Evolutionary conservation across 2,329 filamentous ascomycete species (phyloP), one percentile per base, ranked within the genome.

Genomic region (Orbilia blumenaviensis): DNA sequence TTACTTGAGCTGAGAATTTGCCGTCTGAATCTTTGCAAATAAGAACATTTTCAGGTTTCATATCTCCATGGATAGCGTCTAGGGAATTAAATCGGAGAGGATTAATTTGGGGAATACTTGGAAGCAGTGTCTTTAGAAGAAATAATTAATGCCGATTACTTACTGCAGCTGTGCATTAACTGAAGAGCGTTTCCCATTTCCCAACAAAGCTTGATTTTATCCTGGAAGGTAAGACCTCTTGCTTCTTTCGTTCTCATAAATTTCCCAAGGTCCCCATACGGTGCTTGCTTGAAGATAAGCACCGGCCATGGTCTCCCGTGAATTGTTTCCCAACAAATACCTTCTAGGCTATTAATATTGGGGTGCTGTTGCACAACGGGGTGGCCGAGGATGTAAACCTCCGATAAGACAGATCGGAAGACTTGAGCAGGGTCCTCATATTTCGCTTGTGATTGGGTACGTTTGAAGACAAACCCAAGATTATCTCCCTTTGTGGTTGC

Each of bases 11-110:
- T 5, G 36, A 60, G 10, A 36, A 60, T 10, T 60, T 60, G 6
- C 52, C 52, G 27, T 12, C 16, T 1, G 16, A 18, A 18, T 48
- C 64, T 18, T 36, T 67, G 18, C 44, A 60, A 0, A 67, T 60
- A n/a, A 67, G 27, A 36, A 67, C 21, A 46, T 67, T 67, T 9
- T 67, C 50, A 6, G 64, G 64, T 16, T 67, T 67, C 1, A 67
- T n/a, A 46, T 67, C 64, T 7, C 64, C 64, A 27, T 67, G 64
- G 14, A 67, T 34, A 16, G 38, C 36, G 16, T 67, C 64, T 60
- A 46, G 7, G 25, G 29, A 1, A 41, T 8, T 41, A 16, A 41
- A 41, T 41, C 2, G 32, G 8, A 34, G 32, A 16, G 7, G 41
- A n/a, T 21, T 34, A 36, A 16, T 14, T n/a, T n/a, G n/a, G n/a